Conservation (phyloP, 306 rosid genomes). For the Trifolium repens region DNA sequence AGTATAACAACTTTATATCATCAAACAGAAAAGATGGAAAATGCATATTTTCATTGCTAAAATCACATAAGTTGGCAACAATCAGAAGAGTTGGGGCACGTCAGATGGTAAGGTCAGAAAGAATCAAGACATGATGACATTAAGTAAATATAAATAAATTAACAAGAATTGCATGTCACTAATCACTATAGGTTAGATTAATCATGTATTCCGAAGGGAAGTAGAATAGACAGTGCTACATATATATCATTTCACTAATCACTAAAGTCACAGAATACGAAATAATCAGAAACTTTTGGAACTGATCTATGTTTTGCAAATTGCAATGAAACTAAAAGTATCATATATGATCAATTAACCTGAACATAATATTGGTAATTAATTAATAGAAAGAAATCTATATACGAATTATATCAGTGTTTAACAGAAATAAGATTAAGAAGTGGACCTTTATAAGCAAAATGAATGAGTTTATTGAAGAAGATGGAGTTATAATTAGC, state of each 20-base stretch:
- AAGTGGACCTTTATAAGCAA: too few species aligned
- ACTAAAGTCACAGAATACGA: not conserved
- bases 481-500: too few species aligned
- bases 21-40: not conserved
- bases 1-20: not conserved
- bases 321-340: not conserved
- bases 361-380: too few species aligned
- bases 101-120: not conserved
- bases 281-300: not conserved
- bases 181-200: not conserved
- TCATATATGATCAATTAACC: not conserved
- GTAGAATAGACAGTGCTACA: not conserved
- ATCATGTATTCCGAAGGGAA: too few species aligned
- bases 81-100: not conserved
- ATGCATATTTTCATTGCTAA: constrained; percentile 1
- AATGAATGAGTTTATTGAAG: too few species aligned
- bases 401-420: too few species aligned
- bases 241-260: not conserved
- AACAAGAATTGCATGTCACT: not conserved
- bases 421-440: too few species aligned
- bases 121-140: too few species aligned
- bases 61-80: not conserved
- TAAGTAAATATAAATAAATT: not conserved
- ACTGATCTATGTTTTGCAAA: not conserved
- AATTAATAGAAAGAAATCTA: too few species aligned